Percentiles rank a stretch among this genome's conserved stretches.
phyloP scores from a whole-genome alignment of 768 basidiomycete genomes.

The Stropharia rugosoannulata region DNA sequence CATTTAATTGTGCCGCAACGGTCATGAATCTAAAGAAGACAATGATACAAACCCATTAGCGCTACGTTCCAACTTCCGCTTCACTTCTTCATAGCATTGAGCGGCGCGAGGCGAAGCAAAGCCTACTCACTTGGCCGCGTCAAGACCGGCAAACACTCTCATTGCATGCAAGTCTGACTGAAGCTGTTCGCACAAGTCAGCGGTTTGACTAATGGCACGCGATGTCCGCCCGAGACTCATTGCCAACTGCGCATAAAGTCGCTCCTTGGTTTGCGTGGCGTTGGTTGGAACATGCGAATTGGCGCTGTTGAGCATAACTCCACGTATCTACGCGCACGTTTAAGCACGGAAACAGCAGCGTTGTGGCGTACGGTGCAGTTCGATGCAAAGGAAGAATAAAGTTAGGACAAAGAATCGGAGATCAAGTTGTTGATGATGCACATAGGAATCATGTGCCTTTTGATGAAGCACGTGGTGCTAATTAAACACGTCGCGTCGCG shows the following conservation, averaged over 20 bases:
- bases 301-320: slow-evolving; percentile 17
- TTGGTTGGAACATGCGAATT: slow-evolving; percentile 40
- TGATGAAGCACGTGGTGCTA: no score
- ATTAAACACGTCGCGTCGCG: no score
- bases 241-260: slow-evolving; percentile 78
- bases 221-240: slow-evolving; percentile 67
- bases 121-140: slow-evolving; percentile 73
- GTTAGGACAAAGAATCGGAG: no score
- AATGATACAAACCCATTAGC: neutral
- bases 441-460: no score
- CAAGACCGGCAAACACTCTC: slow-evolving; percentile 74
- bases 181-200: slow-evolving; percentile 74
- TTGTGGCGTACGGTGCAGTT: no score
- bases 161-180: slow-evolving; percentile 77
- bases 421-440: no score
- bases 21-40: slow-evolving; percentile 37
- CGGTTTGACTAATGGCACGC: slow-evolving; percentile 66
- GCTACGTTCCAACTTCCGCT: neutral
- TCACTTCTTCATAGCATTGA: neutral
- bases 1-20: slow-evolving; percentile 37
- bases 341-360: no score
- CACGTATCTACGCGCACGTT: no score
- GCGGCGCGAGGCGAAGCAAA: neutral
- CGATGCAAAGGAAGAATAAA: no score
- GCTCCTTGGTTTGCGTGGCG: slow-evolving; percentile 76